Evolutionary conservation across 75 land plant species (phyloP).

Genomic region (Isoetes taiwanensis): DNA sequence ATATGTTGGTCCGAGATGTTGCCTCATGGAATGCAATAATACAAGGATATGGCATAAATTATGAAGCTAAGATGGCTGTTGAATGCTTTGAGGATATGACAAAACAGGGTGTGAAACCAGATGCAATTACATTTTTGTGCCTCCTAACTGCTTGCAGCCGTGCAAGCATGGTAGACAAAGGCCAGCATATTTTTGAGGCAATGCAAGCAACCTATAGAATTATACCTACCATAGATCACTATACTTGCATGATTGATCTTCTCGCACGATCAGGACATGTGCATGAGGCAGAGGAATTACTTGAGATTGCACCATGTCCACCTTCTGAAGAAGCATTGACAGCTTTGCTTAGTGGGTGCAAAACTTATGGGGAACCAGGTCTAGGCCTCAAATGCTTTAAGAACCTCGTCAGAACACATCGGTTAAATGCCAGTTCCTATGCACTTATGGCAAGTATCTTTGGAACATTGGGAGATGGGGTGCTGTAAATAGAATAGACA

Average conservation of each 20-base stretch:
- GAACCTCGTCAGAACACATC: no score
- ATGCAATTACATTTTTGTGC: constrained; percentile 15
- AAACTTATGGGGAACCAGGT: constrained; percentile 7
- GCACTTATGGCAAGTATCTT: no score
- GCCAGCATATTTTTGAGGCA: constrained; percentile 3
- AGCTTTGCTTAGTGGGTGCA: constrained; percentile 32
- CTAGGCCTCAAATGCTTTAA: no score
- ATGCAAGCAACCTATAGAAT: constrained; percentile 17
- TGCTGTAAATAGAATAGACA: no score
- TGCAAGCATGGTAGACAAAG: constrained; percentile 17
- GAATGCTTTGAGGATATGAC: no score
- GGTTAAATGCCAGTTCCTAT: no score
- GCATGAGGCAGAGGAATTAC: constrained; percentile 21
- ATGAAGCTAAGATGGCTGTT: no score
- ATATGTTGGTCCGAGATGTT: no score
- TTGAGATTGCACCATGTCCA: constrained; percentile 10
- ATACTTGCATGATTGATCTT: constrained; percentile 26
- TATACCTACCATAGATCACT: constrained; percentile 22
- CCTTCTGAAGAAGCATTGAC: constrained; percentile 18
- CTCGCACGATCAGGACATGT: constrained; percentile 20
- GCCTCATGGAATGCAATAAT: no score
- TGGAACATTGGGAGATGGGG: no score
- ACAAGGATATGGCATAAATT: no score
- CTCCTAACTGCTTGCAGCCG: constrained; percentile 24
- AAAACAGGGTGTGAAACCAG: constrained; percentile 2